Conservation (phyloP, 2,329 filamentous ascomycete species). For the Tolypocladium endophyticum region DNA sequence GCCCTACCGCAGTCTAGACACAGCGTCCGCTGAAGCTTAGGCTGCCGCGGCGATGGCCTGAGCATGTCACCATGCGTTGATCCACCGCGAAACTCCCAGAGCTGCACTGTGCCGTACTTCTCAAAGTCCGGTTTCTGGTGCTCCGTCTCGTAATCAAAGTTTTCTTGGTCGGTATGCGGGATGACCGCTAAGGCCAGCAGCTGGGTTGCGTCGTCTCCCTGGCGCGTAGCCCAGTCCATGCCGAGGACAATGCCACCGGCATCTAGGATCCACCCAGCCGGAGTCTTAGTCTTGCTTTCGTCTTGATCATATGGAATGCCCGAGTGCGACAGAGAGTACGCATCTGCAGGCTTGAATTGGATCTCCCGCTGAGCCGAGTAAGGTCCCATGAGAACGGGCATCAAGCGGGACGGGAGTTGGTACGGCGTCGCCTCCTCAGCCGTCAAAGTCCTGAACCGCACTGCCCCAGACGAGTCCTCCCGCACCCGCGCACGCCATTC, state of each 20-base stretch:
- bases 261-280: conserved; percentile 42
- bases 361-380: conserved; percentile 18
- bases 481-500: conserved; percentile 16
- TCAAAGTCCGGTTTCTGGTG: conserved; percentile 25
- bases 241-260: conserved; percentile 40
- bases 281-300: conserved; percentile 10
- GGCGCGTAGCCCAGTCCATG: conserved; percentile 40
- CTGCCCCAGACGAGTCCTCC: conserved; percentile 6
- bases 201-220: conserved; percentile 26
- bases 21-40: conserved; percentile 30
- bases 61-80: conserved; percentile 17
- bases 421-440: conserved; percentile 18
- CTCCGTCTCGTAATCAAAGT: conserved; percentile 26
- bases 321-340: conserved; percentile 14
- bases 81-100: conserved; percentile 36
- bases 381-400: conserved; percentile 24
- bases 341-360: conserved; percentile 14
- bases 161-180: conserved; percentile 39
- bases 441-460: conserved; percentile 8
- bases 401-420: conserved; percentile 11
- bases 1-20: conserved; percentile 42
- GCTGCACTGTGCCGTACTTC: conserved; percentile 37
- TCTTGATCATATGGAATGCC: conserved; percentile 19
- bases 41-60: conserved; percentile 21
- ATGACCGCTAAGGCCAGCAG: conserved; percentile 40